Evolutionary conservation across 495 filamentous ascomycete genomes (phyloP), one percentile per base, ranked within the genome.

Genomic region (Copromyces sp.): DNA sequence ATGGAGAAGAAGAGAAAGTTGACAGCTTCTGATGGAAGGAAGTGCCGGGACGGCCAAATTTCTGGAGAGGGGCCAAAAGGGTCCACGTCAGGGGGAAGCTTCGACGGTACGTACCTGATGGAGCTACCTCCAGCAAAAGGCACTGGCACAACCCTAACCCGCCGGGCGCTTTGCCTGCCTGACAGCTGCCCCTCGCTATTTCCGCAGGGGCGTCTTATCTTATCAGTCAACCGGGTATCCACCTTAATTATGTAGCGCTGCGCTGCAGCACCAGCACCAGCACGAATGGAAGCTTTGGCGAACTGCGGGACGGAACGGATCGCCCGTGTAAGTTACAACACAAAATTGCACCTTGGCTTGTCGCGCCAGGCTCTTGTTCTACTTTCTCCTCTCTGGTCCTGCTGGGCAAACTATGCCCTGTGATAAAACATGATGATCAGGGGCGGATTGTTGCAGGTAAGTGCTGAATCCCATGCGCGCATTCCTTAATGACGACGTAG

Each of bases 371-470:
- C 53, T 61, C 24, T 32, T 61, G 53, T 61, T 32, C 53, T 16
- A 29, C 8, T 20, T 47, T 59, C 24, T 61, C 47, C 53, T 61
- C 29, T 61, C 68, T 72, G 61, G 29, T 47, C 69, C 68, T 37
- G 20, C 37, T n/a, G 47, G 68, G 45, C 69, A 69, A 73, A 77
- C 76, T 69, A 80, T 80, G 79, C 76, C 73, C 73, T 44, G 44
- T 47, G 20, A 68, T 29, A 42, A 69, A 70, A 71, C 70, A 77
- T 40, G 41, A 81, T 81, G 77, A 80, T 81, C 70, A 75, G 79
- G 72, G 76, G 78, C 41, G 76, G 78, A 75, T n/a, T 80, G 76
- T 80, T 78, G 77, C 77, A 81, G 74, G 79, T 80, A 71, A 61
- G 74, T 72, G n/a, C 29, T 24, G 14, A 39, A 59, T 24, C 24